These are phyloP conservation scores for Leptomonas pyrrhocoris DNA, from an alignment of 208 protist genomes.

Conservation along the genomic window DNA sequence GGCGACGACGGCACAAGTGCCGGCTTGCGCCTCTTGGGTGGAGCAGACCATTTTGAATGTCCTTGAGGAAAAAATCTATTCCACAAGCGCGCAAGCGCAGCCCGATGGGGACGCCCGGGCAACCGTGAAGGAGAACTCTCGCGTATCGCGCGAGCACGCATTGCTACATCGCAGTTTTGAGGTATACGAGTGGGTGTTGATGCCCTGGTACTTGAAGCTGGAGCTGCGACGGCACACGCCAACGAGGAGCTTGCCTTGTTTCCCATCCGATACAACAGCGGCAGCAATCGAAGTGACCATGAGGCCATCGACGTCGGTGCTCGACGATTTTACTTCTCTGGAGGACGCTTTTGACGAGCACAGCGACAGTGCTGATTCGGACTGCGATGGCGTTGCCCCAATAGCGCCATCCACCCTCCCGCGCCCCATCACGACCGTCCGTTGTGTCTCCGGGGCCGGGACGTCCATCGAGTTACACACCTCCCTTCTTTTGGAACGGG, in stretches of 20 bases:
- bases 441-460: too few species aligned
- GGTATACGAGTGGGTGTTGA: constrained; percentile 28
- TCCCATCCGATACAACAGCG: too few species aligned
- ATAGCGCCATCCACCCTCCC: neutral
- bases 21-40: constrained; percentile 1
- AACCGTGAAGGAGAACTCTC: neutral
- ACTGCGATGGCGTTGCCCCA: neutral
- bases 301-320: neutral
- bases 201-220: constrained; percentile 31
- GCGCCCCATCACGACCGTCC: neutral
- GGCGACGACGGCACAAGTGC: neutral
- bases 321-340: constrained; percentile 23
- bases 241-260: neutral
- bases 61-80: constrained; percentile 7
- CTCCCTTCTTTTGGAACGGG: neutral
- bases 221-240: constrained; percentile 5
- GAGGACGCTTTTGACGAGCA: constrained; percentile 17
- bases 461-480: neutral
- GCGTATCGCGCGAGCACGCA: neutral
- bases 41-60: constrained; percentile 14
- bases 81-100: neutral
- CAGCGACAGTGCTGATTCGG: neutral
- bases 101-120: neutral
- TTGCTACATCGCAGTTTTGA: constrained; percentile 7
- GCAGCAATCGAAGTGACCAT: too few species aligned